Base-by-base conservation (phyloP, 768 basidiomycete genomes). In the Kwoniella dendrophila region DNA sequence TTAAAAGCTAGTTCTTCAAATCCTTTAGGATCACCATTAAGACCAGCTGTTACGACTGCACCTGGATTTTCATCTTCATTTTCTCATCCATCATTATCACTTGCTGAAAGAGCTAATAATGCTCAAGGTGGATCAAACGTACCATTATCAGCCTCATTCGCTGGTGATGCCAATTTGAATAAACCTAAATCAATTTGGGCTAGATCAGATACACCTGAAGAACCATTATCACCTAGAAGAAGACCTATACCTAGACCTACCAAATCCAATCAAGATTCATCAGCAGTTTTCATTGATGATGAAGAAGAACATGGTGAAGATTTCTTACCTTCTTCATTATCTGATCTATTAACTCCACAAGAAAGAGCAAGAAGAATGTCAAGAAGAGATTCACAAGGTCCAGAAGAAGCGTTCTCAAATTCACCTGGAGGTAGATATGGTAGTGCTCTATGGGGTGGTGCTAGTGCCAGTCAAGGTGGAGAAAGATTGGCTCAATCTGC, bases 301-400 rank as follows among this genome's bases (percentile, higher is more conserved):
- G 90, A 93, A 67, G n/a, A n/a, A n/a, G 73, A 75, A 14, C 71
- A 78, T 40, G 77, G 74, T 11, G 78, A 79, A 72, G 93, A 92
- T 59, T 90, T 97, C 76, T 77, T 98, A 30, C 95, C 95, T 0
- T 87, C 89, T 56, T 90, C 88, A 3, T 81, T 98, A 48, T 90
- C 87, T 27, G 94, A 97, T 63, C 83, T 98, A 6, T 82, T 98
- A 48, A 95, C 93, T 0, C 90, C 90, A 0, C 88, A 88, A 68
- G 95, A 97, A 80, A 84, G 88, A 66, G 88, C 85, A 32, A 82
- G 94, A 32, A 82, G 92, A 44, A 87, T 91, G 84, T 73, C 66
- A 12, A 61, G 79, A 24, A 59, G 78, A 27, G 75, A 78, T 51
- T 74, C 72, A 30, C 68, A 77, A 24, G 71, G 56, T 22, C 45